Percentiles rank a stretch among this genome's conserved stretches.
These are phyloP conservation scores for Chaetomidium leptoderma DNA, from an alignment of 495 filamentous ascomycete species.

Conservation along the genomic window DNA sequence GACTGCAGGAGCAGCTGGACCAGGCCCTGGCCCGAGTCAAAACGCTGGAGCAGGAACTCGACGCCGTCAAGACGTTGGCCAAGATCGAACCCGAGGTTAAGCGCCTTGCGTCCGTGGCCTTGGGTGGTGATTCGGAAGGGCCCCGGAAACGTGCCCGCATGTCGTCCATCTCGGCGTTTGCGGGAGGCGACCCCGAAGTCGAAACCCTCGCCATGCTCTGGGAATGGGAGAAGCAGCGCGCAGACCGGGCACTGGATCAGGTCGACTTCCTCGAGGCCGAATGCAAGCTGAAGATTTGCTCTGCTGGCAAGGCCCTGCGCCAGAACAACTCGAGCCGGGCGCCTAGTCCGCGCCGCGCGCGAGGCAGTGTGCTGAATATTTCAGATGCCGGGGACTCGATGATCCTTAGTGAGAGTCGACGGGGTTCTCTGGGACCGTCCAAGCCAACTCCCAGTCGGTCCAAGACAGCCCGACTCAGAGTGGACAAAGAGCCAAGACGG, in stretches of 20 bases:
- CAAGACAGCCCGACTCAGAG: slow-evolving; percentile 29
- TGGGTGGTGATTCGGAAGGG: slow-evolving; percentile 46
- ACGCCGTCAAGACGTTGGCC: slow-evolving; percentile 57
- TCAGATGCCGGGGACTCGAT: slow-evolving; percentile 41
- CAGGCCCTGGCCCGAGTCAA: slow-evolving; percentile 58
- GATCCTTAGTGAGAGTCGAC: slow-evolving; percentile 37
- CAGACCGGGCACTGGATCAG: slow-evolving; percentile 64
- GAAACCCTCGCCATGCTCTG: slow-evolving; percentile 60
- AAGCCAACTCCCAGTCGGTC: slow-evolving; percentile 24
- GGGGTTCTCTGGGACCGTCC: slow-evolving; percentile 14
- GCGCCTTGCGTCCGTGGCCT: slow-evolving; percentile 59
- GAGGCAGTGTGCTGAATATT: slow-evolving; percentile 27
- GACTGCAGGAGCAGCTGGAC: slow-evolving; percentile 69
- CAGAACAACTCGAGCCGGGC: slow-evolving; percentile 19
- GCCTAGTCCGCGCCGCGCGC: slow-evolving; percentile 30
- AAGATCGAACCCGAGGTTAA: slow-evolving; percentile 57
- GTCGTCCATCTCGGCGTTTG: slow-evolving; percentile 29
- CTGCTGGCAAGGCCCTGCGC: slow-evolving; percentile 43
- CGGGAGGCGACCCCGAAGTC: slow-evolving; percentile 40
- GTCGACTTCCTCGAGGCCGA: slow-evolving; percentile 80
- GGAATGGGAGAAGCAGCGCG: slow-evolving; percentile 59
- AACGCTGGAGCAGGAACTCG: slow-evolving; percentile 65
- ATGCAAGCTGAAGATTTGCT: slow-evolving; percentile 69
- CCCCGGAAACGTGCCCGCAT: slow-evolving; percentile 38
- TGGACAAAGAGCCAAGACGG: slow-evolving; percentile 28